Evolutionary conservation across 1,284 basidiomycete genomes (phyloP).

Genomic region (Malassezia sp.): DNA sequence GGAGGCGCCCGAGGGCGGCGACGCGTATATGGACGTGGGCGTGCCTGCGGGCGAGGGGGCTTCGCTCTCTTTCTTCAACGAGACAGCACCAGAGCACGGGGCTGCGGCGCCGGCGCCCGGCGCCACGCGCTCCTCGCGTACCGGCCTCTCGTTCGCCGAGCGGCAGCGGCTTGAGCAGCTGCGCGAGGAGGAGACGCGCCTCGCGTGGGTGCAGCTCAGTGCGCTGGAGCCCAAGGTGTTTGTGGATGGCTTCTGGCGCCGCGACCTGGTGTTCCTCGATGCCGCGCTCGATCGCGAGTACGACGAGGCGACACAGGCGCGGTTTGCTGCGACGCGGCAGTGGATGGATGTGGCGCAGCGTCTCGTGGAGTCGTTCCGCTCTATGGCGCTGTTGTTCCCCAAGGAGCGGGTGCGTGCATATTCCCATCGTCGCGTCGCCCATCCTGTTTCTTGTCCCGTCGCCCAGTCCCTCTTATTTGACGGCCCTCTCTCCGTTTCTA

Average conservation of each 20-base stretch:
- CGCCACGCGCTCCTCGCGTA: slow-evolving; percentile 13
- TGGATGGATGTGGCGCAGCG: slow-evolving; percentile 77
- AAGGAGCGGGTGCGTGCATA: too few relatives aligned
- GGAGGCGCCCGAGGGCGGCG: background rate
- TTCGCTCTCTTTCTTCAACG: slow-evolving; percentile 32
- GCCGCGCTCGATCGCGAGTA: slow-evolving; percentile 14
- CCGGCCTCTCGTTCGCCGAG: slow-evolving; percentile 10
- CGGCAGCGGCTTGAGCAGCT: slow-evolving; percentile 25
- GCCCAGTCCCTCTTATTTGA: too few relatives aligned
- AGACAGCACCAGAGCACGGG: slow-evolving; percentile 12
- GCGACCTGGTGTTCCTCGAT: slow-evolving; percentile 27
- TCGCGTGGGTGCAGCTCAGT: slow-evolving; percentile 27
- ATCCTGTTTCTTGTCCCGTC: too few relatives aligned
- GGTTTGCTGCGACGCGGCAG: slow-evolving; percentile 48
- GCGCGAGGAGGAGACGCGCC: slow-evolving; percentile 37
- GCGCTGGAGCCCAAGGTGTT: slow-evolving; percentile 32
- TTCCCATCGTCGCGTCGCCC: too few relatives aligned
- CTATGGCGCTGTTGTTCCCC: slow-evolving; percentile 70
- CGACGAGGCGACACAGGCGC: slow-evolving; percentile 18
- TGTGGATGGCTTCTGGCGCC: slow-evolving; percentile 30
- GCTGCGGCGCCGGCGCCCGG: slow-evolving; percentile 9
- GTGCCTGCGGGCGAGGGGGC: slow-evolving; percentile 1
- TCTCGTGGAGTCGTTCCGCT: slow-evolving; percentile 73
- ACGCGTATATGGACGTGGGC: background rate
- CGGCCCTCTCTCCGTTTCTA: too few relatives aligned